These are phyloP conservation scores for Bromus sterilis DNA, from an alignment of 176 grass and related monocot genomes.

Conservation along the genomic window DNA sequence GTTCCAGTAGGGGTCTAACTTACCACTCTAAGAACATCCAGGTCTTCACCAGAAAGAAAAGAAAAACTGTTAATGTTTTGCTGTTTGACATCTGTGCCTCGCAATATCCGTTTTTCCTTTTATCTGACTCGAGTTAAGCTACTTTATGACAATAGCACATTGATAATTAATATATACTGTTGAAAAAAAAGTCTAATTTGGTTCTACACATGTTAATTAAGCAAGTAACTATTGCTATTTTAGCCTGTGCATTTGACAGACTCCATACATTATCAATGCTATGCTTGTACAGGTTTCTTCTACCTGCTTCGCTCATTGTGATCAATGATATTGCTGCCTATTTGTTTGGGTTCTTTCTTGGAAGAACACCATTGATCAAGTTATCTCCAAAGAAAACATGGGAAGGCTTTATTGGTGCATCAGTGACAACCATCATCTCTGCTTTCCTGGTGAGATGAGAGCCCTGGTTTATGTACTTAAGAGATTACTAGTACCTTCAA, in stretches of 20 bases:
- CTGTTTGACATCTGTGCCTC: neutral
- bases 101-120: neutral
- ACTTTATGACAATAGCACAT: neutral
- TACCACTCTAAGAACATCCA: neutral
- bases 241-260: neutral
- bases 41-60: neutral
- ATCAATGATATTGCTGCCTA: constrained; percentile 97
- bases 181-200: neutral
- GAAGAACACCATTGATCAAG: constrained; percentile 94
- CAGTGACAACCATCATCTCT: constrained; percentile 87
- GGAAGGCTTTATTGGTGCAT: constrained; percentile 99
- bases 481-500: neutral
- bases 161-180: neutral
- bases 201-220: neutral
- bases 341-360: constrained; percentile 98
- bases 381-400: constrained; percentile 99
- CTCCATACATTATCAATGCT: neutral
- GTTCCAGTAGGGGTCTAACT: neutral
- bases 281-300: constrained; percentile 73
- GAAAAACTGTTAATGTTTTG: neutral
- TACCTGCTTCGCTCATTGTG: constrained; percentile 92
- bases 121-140: neutral
- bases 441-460: constrained; percentile 79
- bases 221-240: neutral
- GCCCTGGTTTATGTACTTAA: neutral